Percentiles rank a stretch among this genome's conserved stretches.
phyloP scores from a whole-genome alignment of 805 yeast species.

The Kluyveromyces dobzhanskii region DNA sequence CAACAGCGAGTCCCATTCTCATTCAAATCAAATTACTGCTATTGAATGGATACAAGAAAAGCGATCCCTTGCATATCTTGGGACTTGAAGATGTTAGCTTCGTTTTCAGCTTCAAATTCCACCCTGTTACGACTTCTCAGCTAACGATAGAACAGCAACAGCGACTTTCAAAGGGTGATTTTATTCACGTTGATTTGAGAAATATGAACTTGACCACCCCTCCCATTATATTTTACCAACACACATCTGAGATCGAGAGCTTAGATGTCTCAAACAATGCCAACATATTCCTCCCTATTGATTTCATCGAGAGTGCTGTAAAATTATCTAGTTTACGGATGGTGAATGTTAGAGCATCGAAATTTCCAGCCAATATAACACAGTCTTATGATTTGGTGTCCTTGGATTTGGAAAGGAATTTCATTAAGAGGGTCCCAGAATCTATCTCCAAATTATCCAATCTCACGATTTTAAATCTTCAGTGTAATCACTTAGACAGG shows the following conservation, averaged over 20 bases:
- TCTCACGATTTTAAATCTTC: constrained; percentile 53
- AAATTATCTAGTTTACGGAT: constrained; percentile 60
- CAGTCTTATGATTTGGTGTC: constrained; percentile 59
- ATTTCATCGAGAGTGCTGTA: constrained; percentile 74
- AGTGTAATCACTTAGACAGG: constrained; percentile 61
- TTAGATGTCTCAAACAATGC: constrained; percentile 84
- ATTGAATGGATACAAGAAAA: constrained; percentile 68
- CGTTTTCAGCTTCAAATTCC: constrained; percentile 71
- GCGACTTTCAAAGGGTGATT: constrained; percentile 47
- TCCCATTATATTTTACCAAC: constrained; percentile 74
- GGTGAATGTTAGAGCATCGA: constrained; percentile 63
- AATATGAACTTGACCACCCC: constrained; percentile 73
- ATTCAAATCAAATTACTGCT: constrained; percentile 67
- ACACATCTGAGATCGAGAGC: constrained; percentile 70
- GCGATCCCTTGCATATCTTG: constrained; percentile 67
- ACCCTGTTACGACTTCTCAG: constrained; percentile 51
- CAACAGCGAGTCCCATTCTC: constrained; percentile 66
- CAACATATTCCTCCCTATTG: constrained; percentile 72
- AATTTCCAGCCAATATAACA: constrained; percentile 65
- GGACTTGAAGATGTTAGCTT: constrained; percentile 81
- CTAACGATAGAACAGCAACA: constrained; percentile 63
- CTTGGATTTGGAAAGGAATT: constrained; percentile 72
- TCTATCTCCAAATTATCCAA: constrained; percentile 45
- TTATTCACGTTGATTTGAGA: constrained; percentile 63
- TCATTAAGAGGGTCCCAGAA: constrained; percentile 53